Conservation (phyloP, 2,329 filamentous ascomycete genomes). For the Apiospora hydei region DNA sequence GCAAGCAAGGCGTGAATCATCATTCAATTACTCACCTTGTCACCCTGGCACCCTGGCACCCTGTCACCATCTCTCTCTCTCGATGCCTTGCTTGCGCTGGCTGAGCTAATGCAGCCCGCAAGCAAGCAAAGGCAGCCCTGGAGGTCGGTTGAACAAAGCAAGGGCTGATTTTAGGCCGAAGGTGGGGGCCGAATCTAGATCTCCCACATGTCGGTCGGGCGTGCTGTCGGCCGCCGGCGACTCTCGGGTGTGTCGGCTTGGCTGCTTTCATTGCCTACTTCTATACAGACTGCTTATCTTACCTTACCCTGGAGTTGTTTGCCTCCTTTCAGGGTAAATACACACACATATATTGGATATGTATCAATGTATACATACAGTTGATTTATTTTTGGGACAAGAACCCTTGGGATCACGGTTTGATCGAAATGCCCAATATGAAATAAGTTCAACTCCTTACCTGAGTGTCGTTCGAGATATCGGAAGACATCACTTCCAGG, state of each 20-base stretch:
- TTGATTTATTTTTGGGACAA: background rate
- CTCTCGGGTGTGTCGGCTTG: slow-evolving; percentile 5
- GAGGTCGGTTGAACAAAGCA: background rate
- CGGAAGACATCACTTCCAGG: background rate
- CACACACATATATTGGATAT: background rate
- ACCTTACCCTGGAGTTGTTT: background rate
- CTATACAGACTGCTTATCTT: background rate
- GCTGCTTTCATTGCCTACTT: background rate
- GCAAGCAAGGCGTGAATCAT: background rate
- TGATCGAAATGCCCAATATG: background rate
- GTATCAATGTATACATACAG: background rate
- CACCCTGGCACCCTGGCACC: no score
- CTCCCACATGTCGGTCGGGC: slow-evolving; percentile 16
- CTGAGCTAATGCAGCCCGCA: background rate
- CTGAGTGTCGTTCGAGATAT: background rate
- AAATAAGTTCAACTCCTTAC: background rate
- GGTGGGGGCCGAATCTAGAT: slow-evolving; percentile 21
- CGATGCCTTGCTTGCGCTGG: slow-evolving; percentile 24
- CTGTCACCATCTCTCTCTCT: slow-evolving; percentile 16
- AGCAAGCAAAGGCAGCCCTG: background rate
- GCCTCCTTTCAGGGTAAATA: background rate
- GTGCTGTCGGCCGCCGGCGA: background rate
- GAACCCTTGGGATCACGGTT: background rate
- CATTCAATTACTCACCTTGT: background rate
- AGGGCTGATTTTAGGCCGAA: background rate